These are phyloP conservation scores for Articulospora tetracladia DNA, from an alignment of 495 filamentous ascomycete genomes.

Conservation along the genomic window DNA sequence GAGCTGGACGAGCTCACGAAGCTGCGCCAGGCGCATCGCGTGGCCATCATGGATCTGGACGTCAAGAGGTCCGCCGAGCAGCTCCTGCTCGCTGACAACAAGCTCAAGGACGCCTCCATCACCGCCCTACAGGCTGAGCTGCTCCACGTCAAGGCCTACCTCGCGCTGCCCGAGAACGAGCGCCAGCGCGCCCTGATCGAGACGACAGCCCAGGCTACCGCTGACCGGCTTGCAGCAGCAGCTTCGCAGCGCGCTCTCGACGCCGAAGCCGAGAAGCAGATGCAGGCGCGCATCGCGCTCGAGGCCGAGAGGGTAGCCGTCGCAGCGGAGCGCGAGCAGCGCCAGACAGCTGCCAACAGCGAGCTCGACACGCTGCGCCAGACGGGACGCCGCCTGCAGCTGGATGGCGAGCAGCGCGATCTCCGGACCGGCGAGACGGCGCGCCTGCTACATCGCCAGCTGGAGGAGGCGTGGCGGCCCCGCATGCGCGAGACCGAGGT, in stretches of 20 bases:
- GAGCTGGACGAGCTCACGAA: conserved; percentile 24
- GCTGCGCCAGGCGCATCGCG: background rate
- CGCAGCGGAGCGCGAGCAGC: background rate
- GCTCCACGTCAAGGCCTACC: background rate
- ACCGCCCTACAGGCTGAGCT: background rate
- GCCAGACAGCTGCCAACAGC: background rate
- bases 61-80: background rate
- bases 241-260: background rate
- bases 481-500: background rate
- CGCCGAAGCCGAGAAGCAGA: background rate
- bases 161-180: background rate
- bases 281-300: background rate
- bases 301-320: background rate
- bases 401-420: background rate
- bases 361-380: background rate
- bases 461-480: background rate
- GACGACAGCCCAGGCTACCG: background rate
- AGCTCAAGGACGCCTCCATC: background rate
- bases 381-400: background rate
- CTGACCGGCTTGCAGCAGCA: background rate
- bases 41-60: background rate
- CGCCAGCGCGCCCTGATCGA: background rate
- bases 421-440: background rate
- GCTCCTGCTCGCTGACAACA: background rate
- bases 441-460: background rate